A percentile compares a stretch with the other conserved stretches of the same genome.
These are phyloP conservation scores for Lomentospora prolificans DNA, from an alignment of 2,329 filamentous ascomycete species.

Conservation along the genomic window DNA sequence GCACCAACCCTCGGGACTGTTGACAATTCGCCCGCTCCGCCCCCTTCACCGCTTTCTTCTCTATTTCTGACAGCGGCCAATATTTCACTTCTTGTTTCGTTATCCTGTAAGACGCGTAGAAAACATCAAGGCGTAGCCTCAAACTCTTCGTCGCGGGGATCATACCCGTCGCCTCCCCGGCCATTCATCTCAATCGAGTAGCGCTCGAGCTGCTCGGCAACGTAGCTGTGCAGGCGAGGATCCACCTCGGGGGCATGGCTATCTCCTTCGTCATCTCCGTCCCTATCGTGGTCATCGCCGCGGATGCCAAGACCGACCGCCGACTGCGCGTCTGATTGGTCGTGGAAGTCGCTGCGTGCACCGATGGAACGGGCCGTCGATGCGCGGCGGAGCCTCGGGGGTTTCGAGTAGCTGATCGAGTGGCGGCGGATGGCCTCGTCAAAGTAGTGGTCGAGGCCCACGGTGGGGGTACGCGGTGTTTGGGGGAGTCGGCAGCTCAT, in stretches of 20 bases:
- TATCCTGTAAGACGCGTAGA: too few species aligned
- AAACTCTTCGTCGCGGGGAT: background rate
- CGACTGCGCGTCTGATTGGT: background rate
- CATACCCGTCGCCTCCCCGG: background rate
- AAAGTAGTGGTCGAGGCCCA: constrained; percentile 86
- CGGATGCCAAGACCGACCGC: constrained; percentile 2
- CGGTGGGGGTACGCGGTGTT: constrained; percentile 78
- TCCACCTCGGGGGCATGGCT: constrained; percentile 19
- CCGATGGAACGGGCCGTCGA: constrained; percentile 79
- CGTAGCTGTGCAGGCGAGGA: background rate
- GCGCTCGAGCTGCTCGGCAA: background rate
- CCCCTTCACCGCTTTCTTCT: background rate
- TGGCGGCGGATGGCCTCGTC: constrained; percentile 68
- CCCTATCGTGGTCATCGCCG: constrained; percentile 37
- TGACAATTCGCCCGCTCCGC: background rate
- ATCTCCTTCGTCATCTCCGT: constrained; percentile 29
- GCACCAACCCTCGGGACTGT: background rate
- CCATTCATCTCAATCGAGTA: background rate
- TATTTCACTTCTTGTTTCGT: too few species aligned
- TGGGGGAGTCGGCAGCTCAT: constrained; percentile 85
- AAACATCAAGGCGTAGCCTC: background rate
- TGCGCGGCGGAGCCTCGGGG: constrained; percentile 58
- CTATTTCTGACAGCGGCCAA: too few species aligned
- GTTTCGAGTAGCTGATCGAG: constrained; percentile 21
- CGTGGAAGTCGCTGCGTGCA: constrained; percentile 62